These are phyloP conservation scores for Bruguiera sexangula DNA, from an alignment of 345 rosid species.

Conservation along the genomic window DNA sequence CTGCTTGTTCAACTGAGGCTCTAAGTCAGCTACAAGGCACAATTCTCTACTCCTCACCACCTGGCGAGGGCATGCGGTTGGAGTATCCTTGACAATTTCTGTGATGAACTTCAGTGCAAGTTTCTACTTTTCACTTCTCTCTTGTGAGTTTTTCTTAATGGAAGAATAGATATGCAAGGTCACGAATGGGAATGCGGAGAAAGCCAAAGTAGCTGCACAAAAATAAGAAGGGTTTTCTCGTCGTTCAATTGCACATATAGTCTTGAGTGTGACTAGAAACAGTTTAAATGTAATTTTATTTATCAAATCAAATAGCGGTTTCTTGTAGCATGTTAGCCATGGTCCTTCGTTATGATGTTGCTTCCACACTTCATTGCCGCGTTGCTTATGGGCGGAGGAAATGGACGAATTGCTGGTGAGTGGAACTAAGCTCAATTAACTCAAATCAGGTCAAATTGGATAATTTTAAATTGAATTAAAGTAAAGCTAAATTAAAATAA, in stretches of 20 bases:
- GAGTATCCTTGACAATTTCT: constrained; percentile 67
- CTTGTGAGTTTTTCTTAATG: not conserved
- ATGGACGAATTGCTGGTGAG: too few relatives aligned
- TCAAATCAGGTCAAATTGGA: too few relatives aligned
- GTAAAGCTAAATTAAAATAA: too few relatives aligned
- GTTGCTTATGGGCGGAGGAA: too few relatives aligned
- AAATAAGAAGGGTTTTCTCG: not conserved
- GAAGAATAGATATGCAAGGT: constrained; percentile 68
- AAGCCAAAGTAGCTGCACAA: constrained; percentile 30
- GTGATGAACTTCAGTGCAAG: not conserved
- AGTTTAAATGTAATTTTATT: not conserved
- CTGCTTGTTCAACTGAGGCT: constrained; percentile 67
- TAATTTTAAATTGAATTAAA: too few relatives aligned
- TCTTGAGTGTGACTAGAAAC: not conserved
- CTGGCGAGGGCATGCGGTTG: constrained; percentile 74
- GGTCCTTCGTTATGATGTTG: not conserved
- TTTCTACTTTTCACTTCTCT: not conserved
- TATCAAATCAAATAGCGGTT: not conserved
- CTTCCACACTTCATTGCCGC: too few relatives aligned
- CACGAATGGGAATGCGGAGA: constrained; percentile 86
- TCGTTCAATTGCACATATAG: not conserved
- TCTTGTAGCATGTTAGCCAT: not conserved
- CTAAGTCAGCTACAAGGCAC: constrained; percentile 72
- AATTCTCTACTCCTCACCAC: constrained; percentile 59
- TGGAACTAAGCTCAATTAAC: too few relatives aligned